A percentile compares a stretch with the other conserved stretches of the same genome.
Evolutionary conservation across 108 stramenopile species (phyloP).

Genomic region (Skeletonema potamos): DNA sequence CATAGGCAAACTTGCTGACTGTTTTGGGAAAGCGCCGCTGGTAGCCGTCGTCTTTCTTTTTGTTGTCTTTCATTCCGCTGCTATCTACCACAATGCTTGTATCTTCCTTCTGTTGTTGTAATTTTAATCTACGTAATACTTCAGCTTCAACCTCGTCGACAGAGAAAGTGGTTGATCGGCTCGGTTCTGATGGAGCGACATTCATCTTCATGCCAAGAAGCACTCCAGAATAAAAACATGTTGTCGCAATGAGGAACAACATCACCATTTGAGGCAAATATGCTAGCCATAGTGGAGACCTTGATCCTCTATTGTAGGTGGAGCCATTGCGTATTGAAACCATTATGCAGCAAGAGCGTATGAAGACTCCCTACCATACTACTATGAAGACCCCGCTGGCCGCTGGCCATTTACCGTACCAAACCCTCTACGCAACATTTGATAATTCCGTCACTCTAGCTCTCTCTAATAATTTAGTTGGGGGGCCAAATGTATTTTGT

Average conservation of each 20-base stretch:
- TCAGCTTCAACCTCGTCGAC: slow-evolving; percentile 11
- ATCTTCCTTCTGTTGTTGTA: background rate
- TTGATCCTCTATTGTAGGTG: background rate
- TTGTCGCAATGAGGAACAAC: slow-evolving; percentile 9
- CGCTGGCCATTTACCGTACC: too few species aligned
- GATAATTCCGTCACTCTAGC: too few species aligned
- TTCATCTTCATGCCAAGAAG: slow-evolving; percentile 20
- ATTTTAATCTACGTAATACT: slow-evolving; percentile 7
- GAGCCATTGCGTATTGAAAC: slow-evolving; percentile 21
- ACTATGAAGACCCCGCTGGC: too few species aligned
- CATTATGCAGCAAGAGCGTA: too few species aligned
- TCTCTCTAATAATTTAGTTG: too few species aligned
- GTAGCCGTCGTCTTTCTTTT: background rate
- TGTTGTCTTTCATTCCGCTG: background rate
- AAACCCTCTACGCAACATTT: too few species aligned
- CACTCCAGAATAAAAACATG: slow-evolving; percentile 26
- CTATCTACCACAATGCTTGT: background rate
- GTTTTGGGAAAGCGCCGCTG: slow-evolving; percentile 43
- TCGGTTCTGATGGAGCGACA: background rate
- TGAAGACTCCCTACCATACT: too few species aligned
- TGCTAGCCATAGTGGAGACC: slow-evolving; percentile 1
- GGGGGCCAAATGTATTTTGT: too few species aligned
- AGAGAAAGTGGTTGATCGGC: background rate
- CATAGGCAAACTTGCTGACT: slow-evolving; percentile 41
- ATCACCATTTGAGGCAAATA: slow-evolving; percentile 20